Base-by-base conservation (phyloP, 306 rosid species). In the Ammopiptanthus mongolicus region DNA sequence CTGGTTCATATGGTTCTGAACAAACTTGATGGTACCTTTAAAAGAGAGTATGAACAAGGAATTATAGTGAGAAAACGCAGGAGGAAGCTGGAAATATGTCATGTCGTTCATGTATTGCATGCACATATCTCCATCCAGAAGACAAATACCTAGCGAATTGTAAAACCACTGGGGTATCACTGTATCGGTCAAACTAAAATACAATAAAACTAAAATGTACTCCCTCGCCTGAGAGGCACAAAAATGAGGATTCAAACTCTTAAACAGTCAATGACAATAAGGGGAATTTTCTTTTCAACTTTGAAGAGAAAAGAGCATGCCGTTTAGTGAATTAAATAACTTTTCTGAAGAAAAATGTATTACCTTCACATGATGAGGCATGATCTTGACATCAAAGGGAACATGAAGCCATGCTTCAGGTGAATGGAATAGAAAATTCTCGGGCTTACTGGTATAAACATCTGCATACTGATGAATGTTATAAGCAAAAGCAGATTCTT, bases 301-400 rank as follows among this genome's bases (percentile, higher is more conserved):
- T 57, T 61, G 0, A 31, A 61, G 73, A 75, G 39, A 80, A 60
- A 73, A 61, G 37, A 52, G 10, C 50, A 56, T n/a, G 57, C 3
- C 13, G 42, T 56, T 58, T 58, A 33, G 50, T 46, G 29, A 50
- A 37, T 53, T 21, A 36, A 13, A 67, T 44, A 48, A 25, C 12
- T 9, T 70, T 22, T 37, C 18, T 15, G 14, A 33, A 29, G 52
- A 47, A 63, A 51, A 59, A 71, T 51, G 62, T 79, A 68, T 50
- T 83, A 91, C 98, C 97, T 95, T 95, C 78, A 95, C 86, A 78
- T 95, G 97, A 79, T 95, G 97, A 72, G 98, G 98, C 95, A 95
- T 86, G 78, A 91, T 90, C 91, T 95, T 95, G 87, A 94, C 84
- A 84, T 94, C 97, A 63, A 55, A 94, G 18, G 98, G 98, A 55